These are phyloP conservation scores for Luvunga scandens DNA, from an alignment of 345 rosid species.

Conservation along the genomic window DNA sequence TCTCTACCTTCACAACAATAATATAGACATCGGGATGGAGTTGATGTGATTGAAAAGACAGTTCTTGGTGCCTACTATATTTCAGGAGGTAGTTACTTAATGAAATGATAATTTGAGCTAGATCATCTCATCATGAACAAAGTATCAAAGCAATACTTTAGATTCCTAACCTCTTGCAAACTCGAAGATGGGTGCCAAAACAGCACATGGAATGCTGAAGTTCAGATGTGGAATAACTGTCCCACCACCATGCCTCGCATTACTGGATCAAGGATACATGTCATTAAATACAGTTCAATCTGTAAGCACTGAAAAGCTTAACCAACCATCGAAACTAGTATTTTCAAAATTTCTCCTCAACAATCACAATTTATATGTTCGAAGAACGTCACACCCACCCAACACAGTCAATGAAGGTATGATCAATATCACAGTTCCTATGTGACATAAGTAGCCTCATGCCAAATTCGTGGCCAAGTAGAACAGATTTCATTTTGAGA, in stretches of 20 bases:
- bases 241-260: constrained; percentile 89
- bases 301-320: constrained; percentile 1
- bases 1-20: not conserved
- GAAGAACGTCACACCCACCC: not conserved
- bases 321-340: not conserved
- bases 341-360: not conserved
- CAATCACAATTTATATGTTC: not conserved
- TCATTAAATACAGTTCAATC: constrained; percentile 5
- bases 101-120: not conserved
- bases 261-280: constrained; percentile 49
- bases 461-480: not conserved
- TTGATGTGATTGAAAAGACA: not conserved
- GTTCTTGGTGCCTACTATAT: too few species aligned
- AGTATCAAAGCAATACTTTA: constrained; percentile 9
- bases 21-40: not conserved
- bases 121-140: constrained; percentile 2
- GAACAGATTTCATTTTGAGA: not conserved
- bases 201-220: constrained; percentile 90
- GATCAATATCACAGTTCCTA: not conserved
- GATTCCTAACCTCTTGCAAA: constrained; percentile 64
- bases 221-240: constrained; percentile 84
- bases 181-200: constrained; percentile 67
- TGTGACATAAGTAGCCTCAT: not conserved
- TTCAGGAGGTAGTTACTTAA: not conserved
- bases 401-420: not conserved